Percentiles rank a stretch among this genome's conserved stretches.
phyloP scores from a whole-genome alignment of 192 early-diverging fungal species.

The Chytriomyces sp. region DNA sequence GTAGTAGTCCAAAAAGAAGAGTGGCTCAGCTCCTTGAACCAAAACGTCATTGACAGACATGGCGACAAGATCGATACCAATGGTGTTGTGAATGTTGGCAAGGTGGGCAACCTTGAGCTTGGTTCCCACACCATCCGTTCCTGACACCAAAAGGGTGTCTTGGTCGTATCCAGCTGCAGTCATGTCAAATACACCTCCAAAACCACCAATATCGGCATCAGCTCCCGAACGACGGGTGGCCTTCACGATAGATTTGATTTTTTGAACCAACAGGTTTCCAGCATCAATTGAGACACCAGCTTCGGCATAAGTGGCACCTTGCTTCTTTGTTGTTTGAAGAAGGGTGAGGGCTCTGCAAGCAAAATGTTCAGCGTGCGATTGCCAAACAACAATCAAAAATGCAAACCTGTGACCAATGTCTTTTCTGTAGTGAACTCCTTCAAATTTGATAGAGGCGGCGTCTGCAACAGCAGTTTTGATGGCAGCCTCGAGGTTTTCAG shows the following conservation, averaged over 20 bases:
- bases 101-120: slow-evolving; percentile 96
- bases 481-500: slow-evolving; percentile 73
- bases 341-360: slow-evolving; percentile 51
- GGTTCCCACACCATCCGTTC: slow-evolving; percentile 98
- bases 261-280: slow-evolving; percentile 92
- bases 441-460: slow-evolving; percentile 71
- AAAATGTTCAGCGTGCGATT: slow-evolving; percentile 19
- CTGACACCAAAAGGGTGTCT: slow-evolving; percentile 95
- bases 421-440: slow-evolving; percentile 84
- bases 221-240: slow-evolving; percentile 91
- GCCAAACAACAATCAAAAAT: slow-evolving; percentile 45
- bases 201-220: slow-evolving; percentile 97
- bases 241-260: slow-evolving; percentile 94
- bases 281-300: slow-evolving; percentile 97
- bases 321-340: slow-evolving; percentile 48
- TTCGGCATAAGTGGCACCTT: slow-evolving; percentile 87
- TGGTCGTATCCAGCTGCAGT: slow-evolving; percentile 83
- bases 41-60: slow-evolving; percentile 99
- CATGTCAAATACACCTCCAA: slow-evolving; percentile 97
- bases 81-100: slow-evolving; percentile 85
- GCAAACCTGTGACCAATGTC: slow-evolving; percentile 84
- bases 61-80: slow-evolving; percentile 96
- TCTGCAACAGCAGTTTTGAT: slow-evolving; percentile 78
- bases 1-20: slow-evolving; percentile 99
- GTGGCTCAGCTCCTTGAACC: slow-evolving; percentile 98